These are phyloP conservation scores for Xylariaceae sp. DNA, from an alignment of 2,329 filamentous ascomycete species.

Conservation along the genomic window DNA sequence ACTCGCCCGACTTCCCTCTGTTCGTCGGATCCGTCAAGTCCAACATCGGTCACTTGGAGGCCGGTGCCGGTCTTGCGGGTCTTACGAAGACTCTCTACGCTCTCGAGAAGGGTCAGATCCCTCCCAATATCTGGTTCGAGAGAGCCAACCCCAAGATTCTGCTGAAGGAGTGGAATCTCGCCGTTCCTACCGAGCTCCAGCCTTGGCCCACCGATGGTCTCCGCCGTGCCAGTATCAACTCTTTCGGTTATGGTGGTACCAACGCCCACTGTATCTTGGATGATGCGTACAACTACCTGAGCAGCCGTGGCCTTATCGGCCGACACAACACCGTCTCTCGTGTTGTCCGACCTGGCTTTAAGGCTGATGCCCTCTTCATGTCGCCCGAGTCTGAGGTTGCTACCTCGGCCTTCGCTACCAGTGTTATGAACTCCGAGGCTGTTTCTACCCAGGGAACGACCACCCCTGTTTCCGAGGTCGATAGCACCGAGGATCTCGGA, in stretches of 20 bases:
- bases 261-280: slow-evolving; percentile 35
- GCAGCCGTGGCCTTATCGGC: slow-evolving; percentile 21
- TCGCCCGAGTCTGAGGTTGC: slow-evolving; percentile 14
- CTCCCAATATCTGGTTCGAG: slow-evolving; percentile 28
- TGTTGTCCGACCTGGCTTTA: slow-evolving; percentile 12
- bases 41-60: slow-evolving; percentile 28
- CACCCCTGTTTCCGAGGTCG: slow-evolving; percentile 23
- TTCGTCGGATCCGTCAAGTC: slow-evolving; percentile 28
- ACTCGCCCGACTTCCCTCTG: slow-evolving; percentile 19
- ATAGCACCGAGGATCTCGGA: slow-evolving; percentile 19
- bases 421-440: slow-evolving; percentile 19
- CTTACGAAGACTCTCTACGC: slow-evolving; percentile 26
- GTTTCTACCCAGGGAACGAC: slow-evolving; percentile 19
- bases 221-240: slow-evolving; percentile 33
- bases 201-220: slow-evolving; percentile 26
- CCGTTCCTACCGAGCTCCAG: slow-evolving; percentile 24
- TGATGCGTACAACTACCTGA: slow-evolving; percentile 28
- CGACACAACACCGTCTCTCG: slow-evolving; percentile 21
- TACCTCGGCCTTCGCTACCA: slow-evolving; percentile 19
- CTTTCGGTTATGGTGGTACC: slow-evolving; percentile 36
- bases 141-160: slow-evolving; percentile 28
- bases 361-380: slow-evolving; percentile 4
- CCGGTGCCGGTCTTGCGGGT: slow-evolving; percentile 26
- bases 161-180: slow-evolving; percentile 27
- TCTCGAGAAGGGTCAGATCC: slow-evolving; percentile 26